phyloP scores from a whole-genome alignment of 2,329 filamentous ascomycete genomes.

The Epicoccum nigrum region DNA sequence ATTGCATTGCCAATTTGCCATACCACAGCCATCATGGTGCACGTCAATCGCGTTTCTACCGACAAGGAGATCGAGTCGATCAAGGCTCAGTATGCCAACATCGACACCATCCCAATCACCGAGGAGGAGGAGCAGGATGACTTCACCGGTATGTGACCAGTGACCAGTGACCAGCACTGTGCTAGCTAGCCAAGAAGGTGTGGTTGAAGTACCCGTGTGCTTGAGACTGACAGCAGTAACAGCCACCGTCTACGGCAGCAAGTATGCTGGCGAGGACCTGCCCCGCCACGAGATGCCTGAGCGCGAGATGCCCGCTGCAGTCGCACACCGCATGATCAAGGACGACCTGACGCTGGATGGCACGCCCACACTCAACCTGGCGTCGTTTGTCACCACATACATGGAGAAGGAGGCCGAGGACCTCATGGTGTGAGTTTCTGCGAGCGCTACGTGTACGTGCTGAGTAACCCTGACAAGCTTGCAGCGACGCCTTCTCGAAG shows the following conservation, averaged over 20 bases:
- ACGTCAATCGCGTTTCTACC: constrained; percentile 54
- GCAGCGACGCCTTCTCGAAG: constrained; percentile 79
- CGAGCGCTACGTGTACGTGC: no score
- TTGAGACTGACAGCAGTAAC: no score
- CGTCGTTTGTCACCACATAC: constrained; percentile 94
- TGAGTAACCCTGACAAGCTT: no score
- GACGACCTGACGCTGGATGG: constrained; percentile 91
- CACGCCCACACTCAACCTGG: constrained; percentile 67
- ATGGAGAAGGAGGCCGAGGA: constrained; percentile 96
- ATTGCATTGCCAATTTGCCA: no score
- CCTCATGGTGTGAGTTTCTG: constrained; percentile 73
- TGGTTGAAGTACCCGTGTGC: no score
- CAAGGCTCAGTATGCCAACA: constrained; percentile 26
- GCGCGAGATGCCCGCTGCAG: constrained; percentile 82
- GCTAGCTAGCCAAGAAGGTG: no score
- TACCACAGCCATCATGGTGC: constrained; percentile 52
- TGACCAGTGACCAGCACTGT: no score
- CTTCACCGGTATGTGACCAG: constrained; percentile 61
- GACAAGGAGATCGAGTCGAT: constrained; percentile 47
- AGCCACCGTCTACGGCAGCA: constrained; percentile 85
- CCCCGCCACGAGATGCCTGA: constrained; percentile 82
- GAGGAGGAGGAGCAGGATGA: constrained; percentile 51
- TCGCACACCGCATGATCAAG: constrained; percentile 93
- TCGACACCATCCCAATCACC: constrained; percentile 34
- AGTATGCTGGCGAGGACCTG: constrained; percentile 80